Percentiles rank a stretch among this genome's conserved stretches.
These are phyloP conservation scores for Avena insularis DNA, from an alignment of 176 grass and related monocot genomes.

Conservation along the genomic window DNA sequence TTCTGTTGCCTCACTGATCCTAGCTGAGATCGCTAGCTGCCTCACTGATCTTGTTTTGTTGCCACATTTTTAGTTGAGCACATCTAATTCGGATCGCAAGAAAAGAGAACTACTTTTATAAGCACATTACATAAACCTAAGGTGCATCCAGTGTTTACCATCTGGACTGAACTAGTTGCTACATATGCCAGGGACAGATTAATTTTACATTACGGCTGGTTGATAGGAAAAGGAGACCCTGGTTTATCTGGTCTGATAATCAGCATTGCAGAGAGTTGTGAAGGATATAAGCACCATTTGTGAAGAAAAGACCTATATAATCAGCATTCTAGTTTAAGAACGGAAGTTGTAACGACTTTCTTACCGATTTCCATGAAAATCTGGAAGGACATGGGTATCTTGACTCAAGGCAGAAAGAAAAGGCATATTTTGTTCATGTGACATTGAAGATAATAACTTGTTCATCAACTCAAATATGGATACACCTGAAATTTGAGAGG, in stretches of 20 bases:
- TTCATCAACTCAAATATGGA: slow-evolving; percentile 92
- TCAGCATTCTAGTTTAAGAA: slow-evolving; percentile 5
- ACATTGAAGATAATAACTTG: slow-evolving; percentile 76
- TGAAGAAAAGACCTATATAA: slow-evolving; percentile 13
- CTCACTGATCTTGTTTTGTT: not conserved
- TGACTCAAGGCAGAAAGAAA: slow-evolving; percentile 90
- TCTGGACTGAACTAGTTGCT: not conserved
- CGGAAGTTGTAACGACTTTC: slow-evolving; percentile 18
- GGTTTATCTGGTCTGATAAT: not conserved
- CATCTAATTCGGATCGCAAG: not conserved
- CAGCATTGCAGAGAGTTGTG: too few species aligned
- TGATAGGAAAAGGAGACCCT: not conserved
- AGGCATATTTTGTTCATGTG: slow-evolving; percentile 60
- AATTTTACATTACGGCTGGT: not conserved
- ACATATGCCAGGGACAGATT: not conserved
- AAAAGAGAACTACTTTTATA: slow-evolving; percentile 34
- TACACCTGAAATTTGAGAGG: slow-evolving; percentile 60
- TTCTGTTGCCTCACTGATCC: not conserved
- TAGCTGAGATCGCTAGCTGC: not conserved
- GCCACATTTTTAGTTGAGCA: not conserved
- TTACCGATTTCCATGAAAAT: slow-evolving; percentile 97
- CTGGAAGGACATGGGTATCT: slow-evolving; percentile 87
- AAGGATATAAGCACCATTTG: too few species aligned
- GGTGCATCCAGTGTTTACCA: slow-evolving; percentile 7
- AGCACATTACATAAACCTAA: not conserved